These are phyloP conservation scores for Syzygium aromaticum DNA, from an alignment of 345 rosid species.

Conservation along the genomic window DNA sequence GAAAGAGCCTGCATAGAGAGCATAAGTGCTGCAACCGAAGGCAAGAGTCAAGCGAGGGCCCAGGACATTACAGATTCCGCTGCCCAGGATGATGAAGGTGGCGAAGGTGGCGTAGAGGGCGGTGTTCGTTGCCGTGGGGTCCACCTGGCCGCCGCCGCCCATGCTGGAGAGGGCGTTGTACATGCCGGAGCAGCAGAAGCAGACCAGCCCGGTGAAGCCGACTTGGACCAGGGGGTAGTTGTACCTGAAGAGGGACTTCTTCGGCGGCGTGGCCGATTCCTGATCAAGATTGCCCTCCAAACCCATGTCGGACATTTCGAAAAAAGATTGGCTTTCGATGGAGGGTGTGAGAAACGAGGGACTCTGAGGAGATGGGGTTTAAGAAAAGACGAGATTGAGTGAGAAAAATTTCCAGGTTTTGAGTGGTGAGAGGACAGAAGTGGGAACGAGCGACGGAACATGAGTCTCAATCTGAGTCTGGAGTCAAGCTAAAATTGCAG, in stretches of 20 bases:
- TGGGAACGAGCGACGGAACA: neutral
- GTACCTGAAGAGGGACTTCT: constrained; percentile 27
- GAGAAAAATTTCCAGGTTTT: neutral
- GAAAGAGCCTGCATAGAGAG: constrained; percentile 53
- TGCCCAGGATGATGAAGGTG: constrained; percentile 45
- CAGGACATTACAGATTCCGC: constrained; percentile 52
- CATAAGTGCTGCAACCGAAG: constrained; percentile 68
- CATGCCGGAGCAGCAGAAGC: constrained; percentile 94
- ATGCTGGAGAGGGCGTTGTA: constrained; percentile 86
- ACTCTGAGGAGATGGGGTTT: neutral
- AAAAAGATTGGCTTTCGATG: neutral
- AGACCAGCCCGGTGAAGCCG: constrained; percentile 61
- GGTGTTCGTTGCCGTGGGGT: constrained; percentile 55
- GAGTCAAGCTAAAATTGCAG: neutral
- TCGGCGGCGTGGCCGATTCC: neutral
- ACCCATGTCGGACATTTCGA: neutral
- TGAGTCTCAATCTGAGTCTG: neutral
- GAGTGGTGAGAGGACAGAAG: neutral
- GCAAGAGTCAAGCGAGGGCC: constrained; percentile 55
- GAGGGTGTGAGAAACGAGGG: neutral
- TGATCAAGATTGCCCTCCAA: constrained; percentile 7
- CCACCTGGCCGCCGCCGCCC: constrained; percentile 92
- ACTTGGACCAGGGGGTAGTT: constrained; percentile 75
- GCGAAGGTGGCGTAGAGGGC: constrained; percentile 61
- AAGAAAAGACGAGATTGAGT: neutral